Conservation (phyloP, 2,329 filamentous ascomycete genomes). For the Dryadomyces quercus-mongolicae region DNA sequence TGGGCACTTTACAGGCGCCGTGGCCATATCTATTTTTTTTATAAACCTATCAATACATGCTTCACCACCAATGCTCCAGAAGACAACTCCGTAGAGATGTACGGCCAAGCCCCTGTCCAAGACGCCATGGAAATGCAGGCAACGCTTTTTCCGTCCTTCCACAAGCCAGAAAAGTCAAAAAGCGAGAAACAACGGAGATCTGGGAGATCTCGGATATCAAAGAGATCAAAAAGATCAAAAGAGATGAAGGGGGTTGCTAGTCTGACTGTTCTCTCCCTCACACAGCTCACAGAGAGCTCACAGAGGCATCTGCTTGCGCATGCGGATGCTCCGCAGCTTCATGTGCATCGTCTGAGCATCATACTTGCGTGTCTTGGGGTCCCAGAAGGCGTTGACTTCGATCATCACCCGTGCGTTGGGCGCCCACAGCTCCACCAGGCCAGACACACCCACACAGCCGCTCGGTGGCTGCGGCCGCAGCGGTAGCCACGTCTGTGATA, state of each 20-base stretch:
- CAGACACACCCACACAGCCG: slow-evolving; percentile 40
- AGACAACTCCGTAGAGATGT: no score
- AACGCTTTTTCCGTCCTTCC: neutral
- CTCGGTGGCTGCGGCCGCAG: slow-evolving; percentile 30
- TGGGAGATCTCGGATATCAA: neutral
- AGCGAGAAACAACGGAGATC: neutral
- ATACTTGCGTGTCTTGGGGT: slow-evolving; percentile 39
- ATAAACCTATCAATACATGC: no score
- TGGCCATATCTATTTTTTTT: no score
- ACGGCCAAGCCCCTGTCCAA: no score
- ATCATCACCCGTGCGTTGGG: slow-evolving; percentile 33
- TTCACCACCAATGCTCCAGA: no score
- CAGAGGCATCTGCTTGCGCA: slow-evolving; percentile 24
- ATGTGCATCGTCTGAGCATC: slow-evolving; percentile 24
- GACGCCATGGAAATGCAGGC: no score
- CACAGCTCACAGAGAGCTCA: no score
- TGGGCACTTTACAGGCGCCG: no score
- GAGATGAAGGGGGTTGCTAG: neutral
- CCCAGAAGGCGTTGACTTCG: slow-evolving; percentile 40
- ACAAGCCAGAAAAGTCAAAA: neutral
- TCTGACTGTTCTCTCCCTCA: neutral
- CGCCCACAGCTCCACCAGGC: slow-evolving; percentile 40
- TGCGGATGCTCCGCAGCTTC: slow-evolving; percentile 29
- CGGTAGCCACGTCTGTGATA: slow-evolving; percentile 33
- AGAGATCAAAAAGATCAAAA: no score